Evolutionary conservation across 768 basidiomycete genomes (phyloP).

Genomic region (Porpolomopsis calyptriformis): DNA sequence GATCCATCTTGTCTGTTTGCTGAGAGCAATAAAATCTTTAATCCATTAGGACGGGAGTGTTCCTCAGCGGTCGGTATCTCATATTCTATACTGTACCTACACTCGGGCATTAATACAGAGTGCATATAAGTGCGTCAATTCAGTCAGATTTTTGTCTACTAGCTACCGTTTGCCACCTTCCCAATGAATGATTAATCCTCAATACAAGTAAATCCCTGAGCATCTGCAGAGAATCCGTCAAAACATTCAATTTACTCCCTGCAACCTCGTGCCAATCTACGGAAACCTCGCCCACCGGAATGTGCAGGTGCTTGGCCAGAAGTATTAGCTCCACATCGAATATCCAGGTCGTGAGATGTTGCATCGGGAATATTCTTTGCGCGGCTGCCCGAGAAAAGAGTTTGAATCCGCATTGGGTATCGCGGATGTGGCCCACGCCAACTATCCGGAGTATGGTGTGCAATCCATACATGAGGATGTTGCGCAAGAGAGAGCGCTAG

Average conservation of each 20-base stretch:
- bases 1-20: too few relatives aligned
- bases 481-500: conserved; percentile 81
- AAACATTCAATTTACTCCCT: conserved; percentile 84
- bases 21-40: too few relatives aligned
- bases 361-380: conserved; percentile 69
- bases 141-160: neutral
- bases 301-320: conserved; percentile 64
- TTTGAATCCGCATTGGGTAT: conserved; percentile 98
- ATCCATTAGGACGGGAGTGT: too few relatives aligned
- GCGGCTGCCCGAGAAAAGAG: conserved; percentile 81
- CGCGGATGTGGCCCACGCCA: conserved; percentile 82
- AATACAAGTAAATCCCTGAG: conserved; percentile 76
- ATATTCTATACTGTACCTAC: too few relatives aligned
- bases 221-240: conserved; percentile 83
- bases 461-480: conserved; percentile 88
- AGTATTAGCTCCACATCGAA: conserved; percentile 93
- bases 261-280: conserved; percentile 91
- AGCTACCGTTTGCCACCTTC: conserved; percentile 47
- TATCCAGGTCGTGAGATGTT: conserved; percentile 89
- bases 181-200: conserved; percentile 67
- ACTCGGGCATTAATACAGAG: too few relatives aligned
- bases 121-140: neutral
- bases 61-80: too few relatives aligned
- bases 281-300: conserved; percentile 79
- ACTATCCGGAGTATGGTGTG: conserved; percentile 83